Evolutionary conservation across 2,329 filamentous ascomycete species (phyloP), one percentile per base, ranked within the genome.

Genomic region (Cryphonectria naterciae): DNA sequence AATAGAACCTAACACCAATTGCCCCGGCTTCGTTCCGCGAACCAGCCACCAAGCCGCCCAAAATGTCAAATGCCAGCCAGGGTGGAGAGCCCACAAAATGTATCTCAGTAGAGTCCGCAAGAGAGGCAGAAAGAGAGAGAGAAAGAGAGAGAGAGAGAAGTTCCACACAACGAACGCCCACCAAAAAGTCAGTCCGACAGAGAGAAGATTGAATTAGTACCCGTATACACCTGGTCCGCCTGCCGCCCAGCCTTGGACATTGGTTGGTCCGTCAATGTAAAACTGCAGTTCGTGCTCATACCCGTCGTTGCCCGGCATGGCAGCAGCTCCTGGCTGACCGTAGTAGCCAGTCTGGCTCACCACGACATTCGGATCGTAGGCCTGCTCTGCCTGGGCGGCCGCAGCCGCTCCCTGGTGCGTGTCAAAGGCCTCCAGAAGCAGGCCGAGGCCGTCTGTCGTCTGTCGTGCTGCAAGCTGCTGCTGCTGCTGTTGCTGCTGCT

Each of bases 401-500:
- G 68, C 69, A 17, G 61, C 56, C 7, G 76, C 77, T n/a, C 76
- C 67, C 49, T 79, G 79, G 67, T 81, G 78, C 15, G 82, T 75
- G 64, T 77, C 76, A 32, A 77, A 85, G 2, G 80, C 79, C 65
- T 82, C 80, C 46, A 85, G 80, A 10, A 84, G 77, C 76, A 85
- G 80, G 32, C 80, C 79, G 37, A 85, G 77, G 1, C 81, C 80
- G 52, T 83, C 79, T 17, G 76, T 78, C 19, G 77, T 70, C 56
- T 58, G 75, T 72, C 49, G 77, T 68, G 28, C 74, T 2, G 68
- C 70, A n/a, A 72, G 67, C 63, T 72, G 75, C 67, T 74, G 76
- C n/a, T 70, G 66, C 67, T 74, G 76, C 28, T 70, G 66, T 32
- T 68, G 32, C 2, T 32, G 32, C 32, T 32, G 69, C 66, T 74